Evolutionary conservation across 352 stramenopile species (phyloP), one percentile per base, ranked within the genome.

Genomic region (Phytophthora meadii): DNA sequence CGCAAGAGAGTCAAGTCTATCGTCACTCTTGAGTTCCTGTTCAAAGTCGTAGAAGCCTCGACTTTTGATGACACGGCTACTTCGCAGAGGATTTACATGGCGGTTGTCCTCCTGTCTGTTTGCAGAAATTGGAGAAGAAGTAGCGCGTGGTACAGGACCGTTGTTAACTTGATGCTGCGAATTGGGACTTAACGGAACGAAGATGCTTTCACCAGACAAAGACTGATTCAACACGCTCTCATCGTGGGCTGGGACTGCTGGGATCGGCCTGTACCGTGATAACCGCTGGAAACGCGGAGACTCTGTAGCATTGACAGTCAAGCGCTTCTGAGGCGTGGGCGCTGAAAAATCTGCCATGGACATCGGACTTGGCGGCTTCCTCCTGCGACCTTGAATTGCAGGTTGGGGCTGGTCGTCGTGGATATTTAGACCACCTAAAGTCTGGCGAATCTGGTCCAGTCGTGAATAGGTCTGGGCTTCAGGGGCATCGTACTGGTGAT

Each of bases 31-130:
- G 6, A 60, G 17, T 28, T 72, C 70, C 15, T 73, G 53, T 5
- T 87, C 75, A 24, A 92, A 68, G 54, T 89, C 75, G 52, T 93
- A 93, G 47, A 90, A 93, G 0, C 84, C 84, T 28, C 84, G 76
- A 58, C 84, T 93, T 61, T 88, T 88, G 59, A 93, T 93, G 15
- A 90, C 77, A 8, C 84, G 84, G 41, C 81, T 92, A 49, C 48
- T 82, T 51, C 77, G 79, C 15, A 93, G 30, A 47, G 68, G 32
- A 59, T 68, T 66, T 6, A 53, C 14, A 68, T 48, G 63, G 12
- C 39, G 32, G 39, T 34, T 54, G 22, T 50, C 46, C 15, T 8
- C 25, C 30, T 66, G 61, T 61, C 62, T 54, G 19, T 56, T 51
- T 11, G 50, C 39, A 40, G 74, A 30, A 10, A 41, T 64, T 17